These are phyloP conservation scores for Colletotrichum sublineola DNA, from an alignment of 2,329 filamentous ascomycete species.

Conservation along the genomic window DNA sequence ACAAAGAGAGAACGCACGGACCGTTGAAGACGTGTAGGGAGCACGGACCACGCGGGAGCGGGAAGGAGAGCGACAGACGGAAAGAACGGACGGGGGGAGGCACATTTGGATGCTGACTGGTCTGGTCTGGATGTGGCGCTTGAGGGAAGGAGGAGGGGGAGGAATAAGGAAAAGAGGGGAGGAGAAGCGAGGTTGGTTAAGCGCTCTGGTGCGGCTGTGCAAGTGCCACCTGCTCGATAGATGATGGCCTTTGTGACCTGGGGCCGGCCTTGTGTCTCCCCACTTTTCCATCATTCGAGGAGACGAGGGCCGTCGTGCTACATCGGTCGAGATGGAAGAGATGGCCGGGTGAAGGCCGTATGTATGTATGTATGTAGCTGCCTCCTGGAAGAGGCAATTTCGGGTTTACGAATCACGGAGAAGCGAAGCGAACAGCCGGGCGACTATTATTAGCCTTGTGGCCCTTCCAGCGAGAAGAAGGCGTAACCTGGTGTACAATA, in stretches of 20 bases:
- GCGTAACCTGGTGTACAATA: background rate
- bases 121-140: constrained; percentile 20
- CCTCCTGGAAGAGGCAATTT: no score
- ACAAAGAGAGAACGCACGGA: background rate
- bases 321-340: constrained; percentile 1
- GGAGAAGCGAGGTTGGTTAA: constrained; percentile 4
- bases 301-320: background rate
- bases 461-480: background rate
- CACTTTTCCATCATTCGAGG: background rate
- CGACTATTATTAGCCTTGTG: background rate
- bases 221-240: background rate
- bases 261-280: background rate
- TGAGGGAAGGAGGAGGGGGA: background rate
- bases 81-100: background rate
- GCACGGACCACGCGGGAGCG: constrained; percentile 16
- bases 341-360: constrained; percentile 8
- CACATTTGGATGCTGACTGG: constrained; percentile 16
- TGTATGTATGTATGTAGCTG: no score
- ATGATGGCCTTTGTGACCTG: no score
- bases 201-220: constrained; percentile 41
- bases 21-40: background rate
- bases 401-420: constrained; percentile 16
- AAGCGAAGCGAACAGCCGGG: background rate
- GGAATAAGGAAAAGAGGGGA: background rate
- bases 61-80: background rate